Evolutionary conservation across 2,329 filamentous ascomycete species (phyloP), one percentile per base, ranked within the genome.

Genomic region (Hysterium pulicare): DNA sequence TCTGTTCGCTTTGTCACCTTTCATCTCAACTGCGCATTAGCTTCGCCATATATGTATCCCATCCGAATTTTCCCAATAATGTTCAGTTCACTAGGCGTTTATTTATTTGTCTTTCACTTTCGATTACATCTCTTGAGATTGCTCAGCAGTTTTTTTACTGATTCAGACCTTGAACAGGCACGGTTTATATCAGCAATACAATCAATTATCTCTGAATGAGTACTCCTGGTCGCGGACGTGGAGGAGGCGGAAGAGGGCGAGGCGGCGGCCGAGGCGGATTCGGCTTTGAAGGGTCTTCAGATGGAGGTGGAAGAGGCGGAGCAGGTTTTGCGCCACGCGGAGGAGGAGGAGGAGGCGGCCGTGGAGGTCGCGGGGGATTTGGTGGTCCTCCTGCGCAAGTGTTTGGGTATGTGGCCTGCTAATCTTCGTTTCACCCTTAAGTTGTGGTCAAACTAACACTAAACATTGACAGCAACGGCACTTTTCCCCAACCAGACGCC

Each of bases 401-500:
- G 23, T 26, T 32, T 41, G 51, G 59, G 59, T 61, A 47, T 40
- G 58, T 45, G 15, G 13, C 8, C 5, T 11, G 33, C n/a, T 17
- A 26, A 17, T 32, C 11, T 31, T 26, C 16, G n/a, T n/a, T n/a
- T n/a, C 42, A 50, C 54, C 49, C 19, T 38, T 43, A 53, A 35
- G 57, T 44, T 28, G 53, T 46, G 24, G 44, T 41, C 30, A 62
- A 45, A 22, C 10, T 28, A 20, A 20, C n/a, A 40, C 15, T 17
- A 42, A 41, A 40, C 48, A 44, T 21, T 50, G 51, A 37, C 34
- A 61, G 57, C 1, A 44, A 50, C 32, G 58, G 62, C 49, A 61
- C 46, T 38, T 58, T 57, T 48, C 67, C 62, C 48, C 51, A 47
- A 23, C 65, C 45, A 45, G 71, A 47, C 53, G 50, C 44, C 43